phyloP scores from a whole-genome alignment of 108 stramenopile species.

The Skeletonema tropicum region DNA sequence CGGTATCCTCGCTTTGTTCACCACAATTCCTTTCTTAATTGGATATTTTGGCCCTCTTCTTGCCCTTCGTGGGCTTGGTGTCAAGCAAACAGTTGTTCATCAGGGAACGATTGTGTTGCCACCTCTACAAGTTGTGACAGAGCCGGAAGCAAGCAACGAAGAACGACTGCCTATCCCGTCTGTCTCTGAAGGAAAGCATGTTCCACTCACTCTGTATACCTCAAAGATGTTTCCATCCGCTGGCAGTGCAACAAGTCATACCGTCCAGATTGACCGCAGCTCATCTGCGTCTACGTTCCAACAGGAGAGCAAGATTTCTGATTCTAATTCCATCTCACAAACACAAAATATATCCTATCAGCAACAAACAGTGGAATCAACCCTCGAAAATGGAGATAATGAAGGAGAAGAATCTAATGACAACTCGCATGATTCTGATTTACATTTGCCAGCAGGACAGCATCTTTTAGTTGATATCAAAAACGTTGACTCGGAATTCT shows the following conservation, averaged over 20 bases:
- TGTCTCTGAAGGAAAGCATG: constrained; percentile 1
- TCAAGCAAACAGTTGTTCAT: background rate
- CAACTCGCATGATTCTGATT: constrained; percentile 3
- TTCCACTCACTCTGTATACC: constrained; percentile 11
- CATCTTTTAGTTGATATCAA: constrained; percentile 83
- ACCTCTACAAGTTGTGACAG: background rate
- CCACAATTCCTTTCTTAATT: background rate
- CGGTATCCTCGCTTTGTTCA: background rate
- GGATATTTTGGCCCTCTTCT: background rate
- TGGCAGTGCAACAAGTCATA: background rate
- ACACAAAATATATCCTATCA: no score
- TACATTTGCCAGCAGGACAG: constrained; percentile 74
- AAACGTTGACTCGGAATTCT: constrained; percentile 61
- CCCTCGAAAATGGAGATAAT: background rate
- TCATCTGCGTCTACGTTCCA: background rate
- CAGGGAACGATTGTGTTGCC: background rate
- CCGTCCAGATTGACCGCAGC: background rate
- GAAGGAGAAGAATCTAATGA: background rate
- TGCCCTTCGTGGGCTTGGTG: background rate
- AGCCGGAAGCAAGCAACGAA: background rate
- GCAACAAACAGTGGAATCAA: background rate
- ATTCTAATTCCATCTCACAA: no score
- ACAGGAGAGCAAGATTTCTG: background rate
- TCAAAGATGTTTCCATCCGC: constrained; percentile 7
- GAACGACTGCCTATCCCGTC: background rate